Evolutionary conservation across 306 rosid genomes (phyloP).

Genomic region (Acacia crassicarpa): DNA sequence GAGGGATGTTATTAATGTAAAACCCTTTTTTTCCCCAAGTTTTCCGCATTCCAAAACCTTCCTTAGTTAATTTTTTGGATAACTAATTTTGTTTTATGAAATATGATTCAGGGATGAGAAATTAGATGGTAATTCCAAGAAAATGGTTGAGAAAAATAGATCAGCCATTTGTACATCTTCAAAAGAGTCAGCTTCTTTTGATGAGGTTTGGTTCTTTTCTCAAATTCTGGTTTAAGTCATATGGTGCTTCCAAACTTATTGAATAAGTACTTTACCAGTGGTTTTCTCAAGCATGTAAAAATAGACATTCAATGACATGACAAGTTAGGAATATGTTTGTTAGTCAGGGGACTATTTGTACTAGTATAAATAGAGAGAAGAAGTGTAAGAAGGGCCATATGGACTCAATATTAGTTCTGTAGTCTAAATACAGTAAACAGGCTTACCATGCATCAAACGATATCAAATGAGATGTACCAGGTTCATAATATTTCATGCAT

Average conservation of each 20-base stretch:
- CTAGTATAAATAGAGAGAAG: neutral
- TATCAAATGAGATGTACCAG: neutral
- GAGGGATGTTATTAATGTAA: conserved; percentile 1
- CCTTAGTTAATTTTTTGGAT: neutral
- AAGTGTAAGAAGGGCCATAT: neutral
- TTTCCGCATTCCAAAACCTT: conserved; percentile 20
- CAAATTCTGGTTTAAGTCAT: conserved; percentile 16
- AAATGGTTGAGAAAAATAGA: conserved; percentile 42
- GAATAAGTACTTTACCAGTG: neutral
- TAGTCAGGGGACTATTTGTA: neutral
- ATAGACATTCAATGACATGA: neutral
- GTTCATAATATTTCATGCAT: conserved; percentile 6
- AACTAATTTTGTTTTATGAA: conserved; percentile 20
- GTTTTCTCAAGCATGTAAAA: conserved; percentile 17
- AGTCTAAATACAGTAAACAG: neutral
- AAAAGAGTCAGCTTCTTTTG: conserved; percentile 72
- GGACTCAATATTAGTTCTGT: neutral
- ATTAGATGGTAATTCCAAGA: conserved; percentile 40
- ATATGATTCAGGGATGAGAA: conserved; percentile 67
- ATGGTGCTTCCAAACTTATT: conserved; percentile 22
- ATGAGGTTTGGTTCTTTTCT: conserved; percentile 60
- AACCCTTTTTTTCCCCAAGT: neutral
- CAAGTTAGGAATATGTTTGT: neutral
- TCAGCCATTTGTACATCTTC: conserved; percentile 42
- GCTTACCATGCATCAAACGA: neutral